Evolutionary conservation across 2,329 filamentous ascomycete species (phyloP).

Genomic region (Tolypocladium inflatum): DNA sequence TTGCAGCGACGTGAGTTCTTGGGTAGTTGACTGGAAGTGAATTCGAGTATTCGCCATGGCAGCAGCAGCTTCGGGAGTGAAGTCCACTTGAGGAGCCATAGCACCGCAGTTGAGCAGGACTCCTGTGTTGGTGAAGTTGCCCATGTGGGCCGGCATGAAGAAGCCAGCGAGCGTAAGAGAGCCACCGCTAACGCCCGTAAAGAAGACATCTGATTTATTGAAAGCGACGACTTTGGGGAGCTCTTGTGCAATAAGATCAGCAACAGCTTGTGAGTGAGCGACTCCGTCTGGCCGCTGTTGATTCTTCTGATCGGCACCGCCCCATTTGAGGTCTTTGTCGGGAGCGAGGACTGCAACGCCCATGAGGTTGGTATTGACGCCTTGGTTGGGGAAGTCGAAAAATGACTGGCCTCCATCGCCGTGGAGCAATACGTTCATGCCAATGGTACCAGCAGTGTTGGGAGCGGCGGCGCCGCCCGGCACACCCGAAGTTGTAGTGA

Average conservation of each 20-base stretch:
- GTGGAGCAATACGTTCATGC: conserved; percentile 48
- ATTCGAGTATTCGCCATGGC: conserved; percentile 37
- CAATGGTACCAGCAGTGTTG: conserved; percentile 25
- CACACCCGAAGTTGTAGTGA: conserved; percentile 39
- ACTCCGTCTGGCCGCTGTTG: conserved; percentile 45
- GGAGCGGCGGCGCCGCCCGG: conserved; percentile 28
- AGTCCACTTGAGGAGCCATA: conserved; percentile 40
- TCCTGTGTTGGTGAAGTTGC: conserved; percentile 37
- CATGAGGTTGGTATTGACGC: conserved; percentile 38
- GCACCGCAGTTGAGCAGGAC: conserved; percentile 48
- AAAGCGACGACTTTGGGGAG: conserved; percentile 45
- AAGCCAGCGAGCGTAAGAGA: conserved; percentile 44
- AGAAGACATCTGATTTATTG: conserved; percentile 40
- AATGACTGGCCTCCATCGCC: conserved; percentile 51
- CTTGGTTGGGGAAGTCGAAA: conserved; percentile 48
- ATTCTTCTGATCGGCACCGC: conserved; percentile 34
- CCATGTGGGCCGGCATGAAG: conserved; percentile 47
- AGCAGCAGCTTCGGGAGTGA: conserved; percentile 28
- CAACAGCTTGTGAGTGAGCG: conserved; percentile 45
- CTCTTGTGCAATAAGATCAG: conserved; percentile 37
- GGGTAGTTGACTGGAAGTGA: conserved; percentile 46
- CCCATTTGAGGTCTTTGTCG: conserved; percentile 47
- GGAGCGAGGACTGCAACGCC: conserved; percentile 45
- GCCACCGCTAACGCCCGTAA: conserved; percentile 49
- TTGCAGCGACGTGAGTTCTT: conserved; percentile 40